Evolutionary conservation across 495 filamentous ascomycete genomes (phyloP), one percentile per base, ranked within the genome.

Genomic region (Penicillium silybi): DNA sequence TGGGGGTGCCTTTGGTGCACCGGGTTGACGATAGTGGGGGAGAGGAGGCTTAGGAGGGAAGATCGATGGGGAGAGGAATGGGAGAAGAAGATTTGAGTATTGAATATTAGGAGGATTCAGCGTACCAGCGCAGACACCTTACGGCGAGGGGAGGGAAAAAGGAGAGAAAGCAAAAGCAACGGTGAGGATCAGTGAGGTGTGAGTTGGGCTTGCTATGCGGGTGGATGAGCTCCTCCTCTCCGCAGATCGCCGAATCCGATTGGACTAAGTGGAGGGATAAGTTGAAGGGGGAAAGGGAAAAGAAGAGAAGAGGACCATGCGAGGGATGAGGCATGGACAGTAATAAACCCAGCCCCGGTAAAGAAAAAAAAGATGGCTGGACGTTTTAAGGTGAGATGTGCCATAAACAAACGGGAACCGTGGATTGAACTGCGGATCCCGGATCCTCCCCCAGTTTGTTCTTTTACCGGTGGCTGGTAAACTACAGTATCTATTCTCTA

Each of bases 61-160:
- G 48, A 44, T 46, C 34, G 46, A 38, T 26, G 41, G 50, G 50
- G 32, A 29, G 23, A 43, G 41, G 43, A 48, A 44, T 32, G 46
- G 20, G 37, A 57, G 42, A 53, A 50, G 51, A 44, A 57, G 46
- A 40, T 41, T 41, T 22, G 29, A 46, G 38, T 41, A 32, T 40
- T 47, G 46, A 17, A 35, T 48, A 49, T 50, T 34, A 46, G 48
- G 29, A 49, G 49, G 23, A 50, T 43, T 19, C 50, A 61, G 63
- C 63, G 60, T 65, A 65, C 63, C 63, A 63, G 63, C 60, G 60
- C 59, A 58, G 44, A 53, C 54, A 61, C 59, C 47, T 54, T 50
- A 53, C 38, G 46, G 58, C 46, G 58, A 53, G 32, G 52, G 54
- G 32, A 52, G 32, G 52, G 54, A 25, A 52, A 40, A 48, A 40